Base-by-base conservation (phyloP, 2,329 filamentous ascomycete species). In the Calonectria leucothoes region DNA sequence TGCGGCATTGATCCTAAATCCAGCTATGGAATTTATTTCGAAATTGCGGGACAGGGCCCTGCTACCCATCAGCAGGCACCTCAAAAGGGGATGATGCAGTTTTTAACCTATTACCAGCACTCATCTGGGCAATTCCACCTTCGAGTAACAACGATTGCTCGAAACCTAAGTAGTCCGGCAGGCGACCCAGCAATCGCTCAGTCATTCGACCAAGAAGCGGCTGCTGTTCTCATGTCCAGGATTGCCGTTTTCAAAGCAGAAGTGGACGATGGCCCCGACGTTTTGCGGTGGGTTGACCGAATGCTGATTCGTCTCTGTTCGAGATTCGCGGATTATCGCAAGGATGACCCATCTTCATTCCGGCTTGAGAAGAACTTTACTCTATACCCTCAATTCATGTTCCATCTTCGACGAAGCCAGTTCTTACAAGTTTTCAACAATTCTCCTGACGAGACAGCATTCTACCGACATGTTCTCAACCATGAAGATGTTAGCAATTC, bases 401-500 rank as follows among this genome's bases (percentile, higher is more conserved):
- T 99, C 89, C 97, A 99, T 85, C 90, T 99, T 74, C 94, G 97
- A 80, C 92, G 97, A 85, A 98, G 95, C 85, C 97, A 98, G 85
- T 99, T 99, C 88, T 86, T 99, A 77, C 97, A 99, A 83, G 96
- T 99, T 71, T 99, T 99, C 91, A 99, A 99, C 89, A 99, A 98
- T 85, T 98, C 96, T 0, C 97, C 97, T 10, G 97, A 99, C 81
- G 97, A 99, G 86, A 99, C 97, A 29, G 97, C 97, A n/a, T 99
- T 99, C 86, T 98, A 98, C 84, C 92, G 97, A 74, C 97, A 99
- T 82, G 95, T 99, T 4, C 89, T 99, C 76, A 98, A 98, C 83
- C 96, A 98, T 81, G 97, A 99, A 85, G 97, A 98, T 85, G 95
- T 98, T 74, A 94, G 94, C 87, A 98, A 98, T 86, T 98, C 96